phyloP scores from a whole-genome alignment of 2,329 filamentous ascomycete species.

The Penicillium brevicompactum region DNA sequence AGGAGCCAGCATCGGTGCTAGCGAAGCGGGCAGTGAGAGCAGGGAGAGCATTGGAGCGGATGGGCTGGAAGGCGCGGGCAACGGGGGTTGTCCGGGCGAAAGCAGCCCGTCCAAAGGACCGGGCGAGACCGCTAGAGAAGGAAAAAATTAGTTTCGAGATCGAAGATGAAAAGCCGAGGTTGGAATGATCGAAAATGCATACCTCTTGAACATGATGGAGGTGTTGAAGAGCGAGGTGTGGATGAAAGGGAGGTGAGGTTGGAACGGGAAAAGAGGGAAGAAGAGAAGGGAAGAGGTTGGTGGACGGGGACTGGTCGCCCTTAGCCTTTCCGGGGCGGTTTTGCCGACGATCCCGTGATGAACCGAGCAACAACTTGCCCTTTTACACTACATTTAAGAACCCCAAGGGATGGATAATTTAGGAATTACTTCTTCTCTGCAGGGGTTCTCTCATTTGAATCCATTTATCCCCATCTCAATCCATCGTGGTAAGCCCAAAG shows the following conservation, averaged over 20 bases:
- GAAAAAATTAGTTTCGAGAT: conserved; percentile 36
- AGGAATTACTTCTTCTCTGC: background rate
- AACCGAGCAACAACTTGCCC: conserved; percentile 30
- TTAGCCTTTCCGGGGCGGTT: conserved; percentile 47
- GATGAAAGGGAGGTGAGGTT: conserved; percentile 22
- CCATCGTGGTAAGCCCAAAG: background rate
- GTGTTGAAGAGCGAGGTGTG: conserved; percentile 48
- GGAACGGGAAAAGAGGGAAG: conserved; percentile 33
- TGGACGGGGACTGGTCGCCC: conserved; percentile 36
- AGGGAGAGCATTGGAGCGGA: conserved; percentile 60
- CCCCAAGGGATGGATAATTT: background rate
- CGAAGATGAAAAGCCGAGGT: conserved; percentile 25
- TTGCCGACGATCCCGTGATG: conserved; percentile 48
- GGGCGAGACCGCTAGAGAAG: conserved; percentile 62
- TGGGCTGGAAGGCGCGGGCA: conserved; percentile 59
- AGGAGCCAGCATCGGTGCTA: conserved; percentile 57
- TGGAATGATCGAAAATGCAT: conserved; percentile 33
- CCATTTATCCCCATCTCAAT: background rate
- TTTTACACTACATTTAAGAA: background rate
- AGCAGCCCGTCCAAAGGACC: conserved; percentile 63
- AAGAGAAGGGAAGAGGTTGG: conserved; percentile 37
- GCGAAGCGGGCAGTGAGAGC: conserved; percentile 64
- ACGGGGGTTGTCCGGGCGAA: conserved; percentile 58
- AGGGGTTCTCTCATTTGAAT: background rate
- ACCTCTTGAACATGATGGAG: conserved; percentile 65